Base-by-base conservation (phyloP, 768 basidiomycete species). In the Lentinula aciculospora region DNA sequence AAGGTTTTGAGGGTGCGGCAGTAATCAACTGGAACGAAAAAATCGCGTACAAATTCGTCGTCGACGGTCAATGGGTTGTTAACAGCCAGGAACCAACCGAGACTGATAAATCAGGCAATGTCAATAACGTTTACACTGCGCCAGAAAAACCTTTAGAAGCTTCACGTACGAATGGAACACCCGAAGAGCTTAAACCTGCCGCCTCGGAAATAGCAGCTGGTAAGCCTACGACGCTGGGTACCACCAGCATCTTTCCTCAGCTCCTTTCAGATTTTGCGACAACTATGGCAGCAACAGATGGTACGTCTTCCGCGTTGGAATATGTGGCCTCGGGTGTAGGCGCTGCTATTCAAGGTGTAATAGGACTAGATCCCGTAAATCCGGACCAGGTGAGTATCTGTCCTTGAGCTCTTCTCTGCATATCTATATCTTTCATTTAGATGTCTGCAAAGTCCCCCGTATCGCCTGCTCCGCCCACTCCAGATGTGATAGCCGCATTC, bases 31-130 rank as follows among this genome's bases (percentile, higher is more conserved):
- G 81, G 81, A 81, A 75, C 47, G 66, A 80, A 50, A 86, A 82
- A 64, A 72, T 89, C 57, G 65, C 73, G 6, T 93, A 88, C 81
- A 93, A 93, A 71, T 93, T 83, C 67, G 74, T 92, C 67, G 89
- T 92, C 54, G 91, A 93, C 66, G 85, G 84, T 34, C 64, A 69
- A 59, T 92, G 88, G 89, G 63, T 73, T 48, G 75, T 77, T 47
- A 75, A 76, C 47, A 75, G 78, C 34, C 76, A 77, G 59, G 76
- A 76, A 57, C 83, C 85, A 5, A 82, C 81, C 53, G 87, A 89
- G 69, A 66, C 71, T 1, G 89, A 92, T 64, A 67, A 69, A 8
- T 70, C 72, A 21, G 89, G 89, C 15, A 87, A 86, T 68, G 66
- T 84, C 19, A 93, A 93, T 69, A 89, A 92, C 67, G 71, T 89